Base-by-base conservation (phyloP, 208 protist species). In the Wallacemonas rigidus region DNA sequence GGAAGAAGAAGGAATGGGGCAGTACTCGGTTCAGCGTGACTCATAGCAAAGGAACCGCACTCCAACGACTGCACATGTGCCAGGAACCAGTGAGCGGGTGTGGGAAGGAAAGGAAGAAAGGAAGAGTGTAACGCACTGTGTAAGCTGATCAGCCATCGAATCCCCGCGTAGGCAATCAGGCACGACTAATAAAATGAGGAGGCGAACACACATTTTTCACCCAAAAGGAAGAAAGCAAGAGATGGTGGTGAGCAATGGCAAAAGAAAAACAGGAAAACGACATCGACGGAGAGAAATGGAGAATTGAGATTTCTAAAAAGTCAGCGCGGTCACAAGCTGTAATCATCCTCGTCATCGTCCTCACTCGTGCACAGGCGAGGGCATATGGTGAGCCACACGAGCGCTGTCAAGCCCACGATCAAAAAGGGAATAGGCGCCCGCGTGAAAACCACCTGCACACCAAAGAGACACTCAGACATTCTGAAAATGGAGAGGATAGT, bases 391-490 rank as follows among this genome's bases (percentile, higher is more conserved):
- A 88, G 74, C 83, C 75, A 85, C 36, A 78, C 44, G 2, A 80
- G 3, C 12, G 80, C 72, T 15, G 79, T 6, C 26, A 72, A 39
- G 4, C 68, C 57, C n/a, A 80, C 62, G 43, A 70, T 74, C 3
- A 93, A 67, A 41, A 94, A 40, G 9, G 76, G 76, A 71, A 90
- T 93, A 58, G 86, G 89, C 15, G 88, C 62, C 67, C 81, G 87
- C 48, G 72, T 64, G 12, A 87, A 67, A 17, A 88, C 78, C 53
- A 90, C 80, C 44, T 74, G 67, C 11, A 93, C 78, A 39, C 77
- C 84, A 26, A 75, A 64, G 47, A 96, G 62, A 47, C 72, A 67
- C 43, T 69, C 54, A 2, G 93, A 91, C 14, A 76, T 63, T 2
- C 67, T 72, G 70, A 94, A 93, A 15, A 93, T 44, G 44, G 69